Evolutionary conservation across 2,329 filamentous ascomycete genomes (phyloP).

Genomic region (Venturia oleaginea): DNA sequence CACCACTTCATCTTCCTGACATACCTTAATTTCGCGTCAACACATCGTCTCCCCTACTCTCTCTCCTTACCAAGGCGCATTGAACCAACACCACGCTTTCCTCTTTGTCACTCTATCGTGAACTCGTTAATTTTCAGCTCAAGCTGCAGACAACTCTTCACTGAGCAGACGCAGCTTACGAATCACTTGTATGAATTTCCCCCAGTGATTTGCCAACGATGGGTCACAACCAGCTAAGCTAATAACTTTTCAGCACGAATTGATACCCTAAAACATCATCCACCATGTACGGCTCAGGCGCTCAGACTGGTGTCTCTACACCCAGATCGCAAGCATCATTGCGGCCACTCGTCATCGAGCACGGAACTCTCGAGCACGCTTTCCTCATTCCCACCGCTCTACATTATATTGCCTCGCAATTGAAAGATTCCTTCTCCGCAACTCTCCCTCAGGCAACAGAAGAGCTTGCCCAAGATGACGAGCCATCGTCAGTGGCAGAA

Average conservation of each 20-base stretch:
- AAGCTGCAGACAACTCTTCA: conserved; percentile 8
- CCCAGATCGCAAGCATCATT: conserved; percentile 89
- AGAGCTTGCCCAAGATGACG: conserved; percentile 94
- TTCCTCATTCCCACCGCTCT: conserved; percentile 92
- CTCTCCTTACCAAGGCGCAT: neutral
- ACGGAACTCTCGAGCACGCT: conserved; percentile 92
- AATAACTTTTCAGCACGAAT: neutral
- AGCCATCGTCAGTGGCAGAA: conserved; percentile 92
- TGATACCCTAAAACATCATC: conserved; percentile 9
- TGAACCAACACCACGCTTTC: neutral
- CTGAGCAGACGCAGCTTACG: conserved; percentile 4
- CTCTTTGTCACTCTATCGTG: neutral
- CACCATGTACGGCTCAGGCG: conserved; percentile 80
- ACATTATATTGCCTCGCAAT: conserved; percentile 90
- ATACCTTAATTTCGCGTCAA: neutral
- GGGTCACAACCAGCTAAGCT: neutral
- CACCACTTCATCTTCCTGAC: neutral
- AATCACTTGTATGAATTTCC: neutral
- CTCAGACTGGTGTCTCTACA: conserved; percentile 93
- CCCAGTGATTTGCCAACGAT: too few species aligned
- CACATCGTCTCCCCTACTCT: neutral
- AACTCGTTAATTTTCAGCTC: neutral
- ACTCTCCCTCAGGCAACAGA: conserved; percentile 87
- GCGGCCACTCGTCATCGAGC: conserved; percentile 79
- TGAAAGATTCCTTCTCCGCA: conserved; percentile 82